Evolutionary conservation across 2,329 filamentous ascomycete genomes (phyloP).

Genomic region (Fusarium clavum): DNA sequence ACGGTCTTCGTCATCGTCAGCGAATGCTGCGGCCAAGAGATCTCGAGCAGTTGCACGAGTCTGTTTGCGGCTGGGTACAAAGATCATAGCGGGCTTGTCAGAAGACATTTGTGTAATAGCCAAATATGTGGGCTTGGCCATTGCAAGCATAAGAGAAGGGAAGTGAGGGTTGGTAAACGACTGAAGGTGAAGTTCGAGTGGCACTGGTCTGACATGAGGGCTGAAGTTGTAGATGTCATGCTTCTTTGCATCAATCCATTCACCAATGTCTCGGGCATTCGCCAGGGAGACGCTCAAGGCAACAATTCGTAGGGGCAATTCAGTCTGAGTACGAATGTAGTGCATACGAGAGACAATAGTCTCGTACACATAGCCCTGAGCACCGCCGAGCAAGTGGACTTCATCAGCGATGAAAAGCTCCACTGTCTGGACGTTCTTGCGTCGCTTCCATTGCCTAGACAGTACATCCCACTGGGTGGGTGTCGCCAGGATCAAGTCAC

Average conservation of each 20-base stretch:
- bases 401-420: constrained; percentile 95
- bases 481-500: constrained; percentile 91
- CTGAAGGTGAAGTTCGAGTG: constrained; percentile 93
- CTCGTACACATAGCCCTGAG: constrained; percentile 91
- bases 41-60: constrained; percentile 88
- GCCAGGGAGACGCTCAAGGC: constrained; percentile 92
- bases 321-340: constrained; percentile 89
- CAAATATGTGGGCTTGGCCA: constrained; percentile 94
- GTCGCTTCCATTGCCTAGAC: constrained; percentile 94
- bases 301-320: constrained; percentile 86
- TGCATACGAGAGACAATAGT: constrained; percentile 98
- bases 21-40: constrained; percentile 85
- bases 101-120: constrained; percentile 89
- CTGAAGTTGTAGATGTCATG: constrained; percentile 99
- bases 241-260: constrained; percentile 98
- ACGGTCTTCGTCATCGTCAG: constrained; percentile 91
- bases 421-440: constrained; percentile 93
- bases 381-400: constrained; percentile 90
- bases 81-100: constrained; percentile 90
- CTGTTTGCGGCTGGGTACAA: constrained; percentile 94
- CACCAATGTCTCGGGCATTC: constrained; percentile 92
- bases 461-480: constrained; percentile 96
- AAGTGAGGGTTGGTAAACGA: constrained; percentile 97
- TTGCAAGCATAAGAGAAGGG: constrained; percentile 97
- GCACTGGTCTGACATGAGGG: constrained; percentile 87